phyloP scores from a whole-genome alignment of 345 rosid species.

The Triadica sebifera region DNA sequence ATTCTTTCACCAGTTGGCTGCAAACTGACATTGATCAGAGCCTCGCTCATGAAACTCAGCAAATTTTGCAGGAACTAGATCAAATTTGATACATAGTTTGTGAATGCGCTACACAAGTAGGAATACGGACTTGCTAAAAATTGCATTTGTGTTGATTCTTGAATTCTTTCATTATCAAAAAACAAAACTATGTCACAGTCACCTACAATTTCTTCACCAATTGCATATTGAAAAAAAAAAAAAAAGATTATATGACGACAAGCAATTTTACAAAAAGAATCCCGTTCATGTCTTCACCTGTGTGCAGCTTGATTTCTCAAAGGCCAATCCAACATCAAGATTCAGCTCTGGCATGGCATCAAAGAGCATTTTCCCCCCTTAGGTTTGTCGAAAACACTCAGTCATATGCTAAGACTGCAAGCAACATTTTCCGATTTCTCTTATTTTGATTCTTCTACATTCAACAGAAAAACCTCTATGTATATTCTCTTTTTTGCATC shows the following conservation, averaged over 20 bases:
- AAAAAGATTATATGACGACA: constrained; percentile 6
- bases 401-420: constrained; percentile 1
- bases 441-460: constrained; percentile 26
- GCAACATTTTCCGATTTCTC: constrained; percentile 21
- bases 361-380: constrained; percentile 16
- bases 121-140: background rate
- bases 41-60: background rate
- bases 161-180: constrained; percentile 8
- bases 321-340: constrained; percentile 15
- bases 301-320: background rate
- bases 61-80: background rate
- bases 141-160: constrained; percentile 16
- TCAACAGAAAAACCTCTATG: constrained; percentile 8
- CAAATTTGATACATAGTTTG: background rate
- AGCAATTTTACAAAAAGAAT: constrained; percentile 19
- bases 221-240: background rate
- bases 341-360: constrained; percentile 14
- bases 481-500: constrained; percentile 13
- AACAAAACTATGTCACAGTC: constrained; percentile 23
- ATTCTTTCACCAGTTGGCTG: too few relatives aligned
- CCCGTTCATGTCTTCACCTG: constrained; percentile 4
- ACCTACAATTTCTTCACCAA: constrained; percentile 28
- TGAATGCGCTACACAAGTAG: background rate
- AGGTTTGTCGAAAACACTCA: constrained; percentile 18
- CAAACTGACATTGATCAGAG: background rate